Percentiles rank a stretch among this genome's conserved stretches.
Evolutionary conservation across 1,284 basidiomycete species (phyloP).

Genomic region (Hemileia vastatrix): DNA sequence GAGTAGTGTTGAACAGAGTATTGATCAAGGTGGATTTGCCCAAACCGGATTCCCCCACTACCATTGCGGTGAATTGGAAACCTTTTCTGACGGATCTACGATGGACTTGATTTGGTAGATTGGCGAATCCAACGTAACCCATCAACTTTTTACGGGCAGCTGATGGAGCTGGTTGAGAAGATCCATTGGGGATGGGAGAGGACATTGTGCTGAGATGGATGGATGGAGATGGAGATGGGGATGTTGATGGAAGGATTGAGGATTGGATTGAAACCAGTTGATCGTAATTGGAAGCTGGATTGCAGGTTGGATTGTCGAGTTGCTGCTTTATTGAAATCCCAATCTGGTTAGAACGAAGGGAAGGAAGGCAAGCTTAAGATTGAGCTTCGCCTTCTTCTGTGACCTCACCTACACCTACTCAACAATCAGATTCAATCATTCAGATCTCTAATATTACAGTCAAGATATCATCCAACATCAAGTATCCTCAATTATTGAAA

Average conservation of each 20-base stretch:
- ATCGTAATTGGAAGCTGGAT: too few species aligned
- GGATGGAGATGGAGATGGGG: background rate
- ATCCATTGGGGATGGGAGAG: background rate
- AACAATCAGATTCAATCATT: too few species aligned
- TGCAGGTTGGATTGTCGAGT: too few species aligned
- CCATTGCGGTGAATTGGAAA: conserved; percentile 42
- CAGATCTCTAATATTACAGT: too few species aligned
- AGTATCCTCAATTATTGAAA: too few species aligned
- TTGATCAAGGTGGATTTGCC: conserved; percentile 44
- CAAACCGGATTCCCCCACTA: conserved; percentile 42
- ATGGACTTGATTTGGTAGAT: conserved; percentile 43
- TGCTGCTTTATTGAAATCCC: too few species aligned
- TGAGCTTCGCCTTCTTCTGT: too few species aligned
- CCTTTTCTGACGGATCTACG: conserved; percentile 39
- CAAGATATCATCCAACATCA: too few species aligned
- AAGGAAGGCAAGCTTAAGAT: too few species aligned
- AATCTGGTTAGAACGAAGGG: too few species aligned
- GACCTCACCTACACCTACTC: too few species aligned
- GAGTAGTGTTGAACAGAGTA: conserved; percentile 43
- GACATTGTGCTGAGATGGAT: background rate
- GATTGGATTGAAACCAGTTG: background rate
- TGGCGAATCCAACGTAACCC: conserved; percentile 43
- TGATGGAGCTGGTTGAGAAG: too few species aligned
- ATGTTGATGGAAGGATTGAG: background rate
- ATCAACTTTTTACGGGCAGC: conserved; percentile 35